phyloP scores from a whole-genome alignment of 495 filamentous ascomycete species.

The Tuber microsphaerosporum region DNA sequence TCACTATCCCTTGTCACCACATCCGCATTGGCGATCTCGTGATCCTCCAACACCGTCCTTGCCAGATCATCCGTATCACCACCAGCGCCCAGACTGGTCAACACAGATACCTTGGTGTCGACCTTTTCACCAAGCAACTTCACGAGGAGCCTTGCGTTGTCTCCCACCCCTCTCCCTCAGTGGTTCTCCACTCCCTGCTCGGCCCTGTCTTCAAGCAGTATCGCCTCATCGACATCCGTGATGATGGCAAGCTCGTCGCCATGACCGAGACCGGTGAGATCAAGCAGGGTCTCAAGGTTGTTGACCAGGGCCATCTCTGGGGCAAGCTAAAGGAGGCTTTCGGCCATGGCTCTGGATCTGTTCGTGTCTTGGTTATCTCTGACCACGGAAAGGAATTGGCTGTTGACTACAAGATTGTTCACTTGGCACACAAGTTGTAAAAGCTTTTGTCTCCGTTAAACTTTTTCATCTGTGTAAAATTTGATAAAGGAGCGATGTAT shows the following conservation, averaged over 20 bases:
- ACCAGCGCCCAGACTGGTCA: slow-evolving; percentile 96
- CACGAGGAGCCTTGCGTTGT: slow-evolving; percentile 98
- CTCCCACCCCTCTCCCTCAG: slow-evolving; percentile 89
- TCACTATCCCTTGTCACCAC: slow-evolving; percentile 98
- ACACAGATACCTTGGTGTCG: slow-evolving; percentile 98
- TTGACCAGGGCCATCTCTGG: slow-evolving; percentile 86
- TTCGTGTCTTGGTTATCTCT: slow-evolving; percentile 91
- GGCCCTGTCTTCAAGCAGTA: slow-evolving; percentile 99
- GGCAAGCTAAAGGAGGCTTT: slow-evolving; percentile 75
- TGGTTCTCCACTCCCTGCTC: slow-evolving; percentile 98
- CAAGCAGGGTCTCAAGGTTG: slow-evolving; percentile 89
- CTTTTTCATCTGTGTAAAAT: slow-evolving; percentile 37
- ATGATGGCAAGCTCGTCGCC: slow-evolving; percentile 69
- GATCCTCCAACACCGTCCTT: slow-evolving; percentile 97
- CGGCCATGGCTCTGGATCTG: slow-evolving; percentile 81
- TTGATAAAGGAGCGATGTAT: slow-evolving; percentile 14
- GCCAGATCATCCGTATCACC: slow-evolving; percentile 99
- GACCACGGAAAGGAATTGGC: slow-evolving; percentile 90
- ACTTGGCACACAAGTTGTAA: slow-evolving; percentile 47
- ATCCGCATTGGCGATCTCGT: slow-evolving; percentile 97
- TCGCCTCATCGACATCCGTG: slow-evolving; percentile 95
- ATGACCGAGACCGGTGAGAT: slow-evolving; percentile 90
- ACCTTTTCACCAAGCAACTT: slow-evolving; percentile 99
- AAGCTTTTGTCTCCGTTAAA: slow-evolving; percentile 22
- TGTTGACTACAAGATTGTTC: slow-evolving; percentile 98